Conservation (phyloP, 768 basidiomycete species). For the Boletus vinaceobasis region DNA sequence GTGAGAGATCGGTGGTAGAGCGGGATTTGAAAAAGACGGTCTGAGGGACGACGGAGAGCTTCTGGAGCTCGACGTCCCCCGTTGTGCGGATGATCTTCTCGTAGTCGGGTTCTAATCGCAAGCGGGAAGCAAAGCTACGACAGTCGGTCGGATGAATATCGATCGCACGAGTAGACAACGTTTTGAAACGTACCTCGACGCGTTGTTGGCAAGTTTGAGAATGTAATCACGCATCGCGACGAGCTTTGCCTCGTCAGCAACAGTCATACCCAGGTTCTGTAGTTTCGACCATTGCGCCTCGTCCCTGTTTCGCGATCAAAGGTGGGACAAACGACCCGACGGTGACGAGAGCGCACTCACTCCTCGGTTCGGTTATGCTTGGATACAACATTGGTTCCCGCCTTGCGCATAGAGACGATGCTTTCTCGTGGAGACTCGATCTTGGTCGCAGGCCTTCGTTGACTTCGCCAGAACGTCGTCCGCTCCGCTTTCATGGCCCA, state of each 20-base stretch:
- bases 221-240: conserved; percentile 88
- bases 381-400: conserved; percentile 35
- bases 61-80: conserved; percentile 75
- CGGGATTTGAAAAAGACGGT: conserved; percentile 77
- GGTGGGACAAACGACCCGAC: neutral
- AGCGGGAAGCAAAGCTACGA: conserved; percentile 62
- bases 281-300: conserved; percentile 71
- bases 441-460: conserved; percentile 45
- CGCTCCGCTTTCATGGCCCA: conserved; percentile 89
- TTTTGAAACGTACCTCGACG: conserved; percentile 56
- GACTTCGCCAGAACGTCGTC: conserved; percentile 72
- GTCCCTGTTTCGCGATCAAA: conserved; percentile 49
- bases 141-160: neutral
- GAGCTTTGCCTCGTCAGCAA: conserved; percentile 79
- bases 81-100: conserved; percentile 62
- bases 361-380: conserved; percentile 68
- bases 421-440: conserved; percentile 70
- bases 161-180: neutral
- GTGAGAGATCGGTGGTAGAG: conserved; percentile 36
- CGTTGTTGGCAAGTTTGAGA: conserved; percentile 75
- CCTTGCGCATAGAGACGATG: conserved; percentile 60
- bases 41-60: conserved; percentile 85
- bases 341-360: conserved; percentile 41
- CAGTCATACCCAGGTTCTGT: conserved; percentile 84
- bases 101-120: conserved; percentile 58